These are phyloP conservation scores for Puccinia triticina DNA, from an alignment of 1,284 basidiomycete species.

Conservation along the genomic window DNA sequence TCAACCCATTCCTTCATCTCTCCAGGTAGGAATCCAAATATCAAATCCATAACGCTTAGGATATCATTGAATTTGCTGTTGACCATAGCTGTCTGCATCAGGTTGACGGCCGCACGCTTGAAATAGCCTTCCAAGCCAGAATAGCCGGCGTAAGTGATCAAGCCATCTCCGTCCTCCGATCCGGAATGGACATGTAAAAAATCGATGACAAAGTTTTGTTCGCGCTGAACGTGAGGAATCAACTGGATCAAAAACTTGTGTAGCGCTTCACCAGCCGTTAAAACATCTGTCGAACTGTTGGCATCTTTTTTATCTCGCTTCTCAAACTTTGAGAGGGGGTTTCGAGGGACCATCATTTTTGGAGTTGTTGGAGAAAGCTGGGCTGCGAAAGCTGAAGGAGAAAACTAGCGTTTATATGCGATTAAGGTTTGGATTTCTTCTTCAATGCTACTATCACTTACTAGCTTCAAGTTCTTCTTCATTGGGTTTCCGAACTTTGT, in stretches of 20 bases:
- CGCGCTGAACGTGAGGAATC: slow-evolving; percentile 74
- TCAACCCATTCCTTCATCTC: slow-evolving; percentile 87
- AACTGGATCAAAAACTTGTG: slow-evolving; percentile 75
- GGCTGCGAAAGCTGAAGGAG: slow-evolving; percentile 37
- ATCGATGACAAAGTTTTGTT: slow-evolving; percentile 85
- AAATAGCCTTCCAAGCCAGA: slow-evolving; percentile 94
- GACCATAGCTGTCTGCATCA: slow-evolving; percentile 64
- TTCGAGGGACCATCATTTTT: slow-evolving; percentile 23
- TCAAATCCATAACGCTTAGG: slow-evolving; percentile 84
- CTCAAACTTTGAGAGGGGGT: slow-evolving; percentile 29
- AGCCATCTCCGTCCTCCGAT: slow-evolving; percentile 68
- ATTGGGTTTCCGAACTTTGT: slow-evolving; percentile 68
- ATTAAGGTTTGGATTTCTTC: neutral
- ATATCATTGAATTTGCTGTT: slow-evolving; percentile 74
- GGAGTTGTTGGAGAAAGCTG: slow-evolving; percentile 18
- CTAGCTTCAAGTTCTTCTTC: slow-evolving; percentile 75
- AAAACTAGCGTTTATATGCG: neutral
- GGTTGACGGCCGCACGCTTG: slow-evolving; percentile 75
- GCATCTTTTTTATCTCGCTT: slow-evolving; percentile 41
- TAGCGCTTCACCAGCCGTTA: slow-evolving; percentile 67
- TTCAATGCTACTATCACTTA: slow-evolving; percentile 58
- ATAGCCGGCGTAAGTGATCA: slow-evolving; percentile 86
- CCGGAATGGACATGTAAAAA: slow-evolving; percentile 79
- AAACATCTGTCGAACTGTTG: slow-evolving; percentile 45
- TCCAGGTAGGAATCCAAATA: slow-evolving; percentile 85